Evolutionary conservation across 1,284 basidiomycete species (phyloP).

Genomic region (Pascua guehoae): DNA sequence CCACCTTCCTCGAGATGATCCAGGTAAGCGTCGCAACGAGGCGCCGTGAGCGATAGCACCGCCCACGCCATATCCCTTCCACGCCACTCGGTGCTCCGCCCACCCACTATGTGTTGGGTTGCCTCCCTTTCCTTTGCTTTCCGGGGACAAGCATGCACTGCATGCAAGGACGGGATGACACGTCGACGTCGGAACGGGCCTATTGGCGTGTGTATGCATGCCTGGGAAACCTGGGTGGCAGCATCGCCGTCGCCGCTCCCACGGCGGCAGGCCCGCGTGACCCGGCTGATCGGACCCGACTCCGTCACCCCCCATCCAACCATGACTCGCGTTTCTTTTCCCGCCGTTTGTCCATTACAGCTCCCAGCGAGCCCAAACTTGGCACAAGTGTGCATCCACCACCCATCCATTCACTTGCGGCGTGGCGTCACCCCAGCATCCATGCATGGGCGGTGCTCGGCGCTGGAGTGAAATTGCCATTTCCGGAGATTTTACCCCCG

Average conservation of each 20-base stretch:
- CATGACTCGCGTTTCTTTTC: background rate
- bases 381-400: background rate
- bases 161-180: too few relatives aligned
- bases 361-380: background rate
- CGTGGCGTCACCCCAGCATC: background rate
- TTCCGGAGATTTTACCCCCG: slow-evolving; percentile 25
- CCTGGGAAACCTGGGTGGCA: too few relatives aligned
- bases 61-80: background rate
- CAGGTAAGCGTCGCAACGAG: slow-evolving; percentile 38
- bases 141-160: too few relatives aligned
- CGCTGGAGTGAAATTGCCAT: slow-evolving; percentile 22
- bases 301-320: background rate
- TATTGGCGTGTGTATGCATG: too few relatives aligned
- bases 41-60: background rate
- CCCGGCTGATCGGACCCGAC: background rate
- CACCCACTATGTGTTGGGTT: too few relatives aligned
- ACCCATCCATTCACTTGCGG: slow-evolving; percentile 1
- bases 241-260: background rate
- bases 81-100: too few relatives aligned
- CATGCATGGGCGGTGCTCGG: slow-evolving; percentile 10
- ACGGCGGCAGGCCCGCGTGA: slow-evolving; percentile 2
- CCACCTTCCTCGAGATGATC: slow-evolving; percentile 51
- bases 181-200: too few relatives aligned
- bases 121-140: too few relatives aligned
- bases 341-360: background rate